Conservation (phyloP, 2,329 filamentous ascomycete species). For the Clathrospora elynae region DNA sequence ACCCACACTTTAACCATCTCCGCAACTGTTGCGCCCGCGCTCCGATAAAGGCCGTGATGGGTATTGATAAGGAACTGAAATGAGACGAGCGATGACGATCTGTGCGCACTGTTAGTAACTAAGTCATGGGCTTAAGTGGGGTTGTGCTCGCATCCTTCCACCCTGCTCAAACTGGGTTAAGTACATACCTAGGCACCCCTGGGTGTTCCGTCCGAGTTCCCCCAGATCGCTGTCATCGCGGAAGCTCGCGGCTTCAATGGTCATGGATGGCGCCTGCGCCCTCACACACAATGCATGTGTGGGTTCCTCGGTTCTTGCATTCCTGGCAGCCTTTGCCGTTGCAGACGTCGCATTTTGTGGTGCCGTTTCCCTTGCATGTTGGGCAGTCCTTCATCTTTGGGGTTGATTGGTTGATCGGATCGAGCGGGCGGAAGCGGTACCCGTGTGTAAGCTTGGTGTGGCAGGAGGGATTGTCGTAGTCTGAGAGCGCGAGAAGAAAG, state of each 20-base stretch:
- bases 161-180: too few species aligned
- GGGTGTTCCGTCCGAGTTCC: too few species aligned
- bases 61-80: too few species aligned
- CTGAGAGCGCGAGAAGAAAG: background rate
- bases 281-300: conserved; percentile 42
- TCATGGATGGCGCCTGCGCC: conserved; percentile 43
- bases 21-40: too few species aligned
- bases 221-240: conserved; percentile 13
- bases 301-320: conserved; percentile 37
- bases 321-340: conserved; percentile 34
- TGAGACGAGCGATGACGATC: too few species aligned
- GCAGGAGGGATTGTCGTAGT: background rate
- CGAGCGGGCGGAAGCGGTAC: conserved; percentile 11
- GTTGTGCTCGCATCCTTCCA: too few species aligned
- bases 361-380: conserved; percentile 42
- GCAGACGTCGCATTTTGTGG: conserved; percentile 42
- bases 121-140: too few species aligned
- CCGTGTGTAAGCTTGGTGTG: conserved; percentile 9
- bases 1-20: too few species aligned
- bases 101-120: too few species aligned
- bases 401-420: conserved; percentile 10
- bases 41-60: too few species aligned
- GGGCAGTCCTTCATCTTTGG: conserved; percentile 40
- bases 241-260: conserved; percentile 20
- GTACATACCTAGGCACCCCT: too few species aligned